Evolutionary conservation across 139 green algal genomes (phyloP).

Genomic region (Ettlia oleoabundans): DNA sequence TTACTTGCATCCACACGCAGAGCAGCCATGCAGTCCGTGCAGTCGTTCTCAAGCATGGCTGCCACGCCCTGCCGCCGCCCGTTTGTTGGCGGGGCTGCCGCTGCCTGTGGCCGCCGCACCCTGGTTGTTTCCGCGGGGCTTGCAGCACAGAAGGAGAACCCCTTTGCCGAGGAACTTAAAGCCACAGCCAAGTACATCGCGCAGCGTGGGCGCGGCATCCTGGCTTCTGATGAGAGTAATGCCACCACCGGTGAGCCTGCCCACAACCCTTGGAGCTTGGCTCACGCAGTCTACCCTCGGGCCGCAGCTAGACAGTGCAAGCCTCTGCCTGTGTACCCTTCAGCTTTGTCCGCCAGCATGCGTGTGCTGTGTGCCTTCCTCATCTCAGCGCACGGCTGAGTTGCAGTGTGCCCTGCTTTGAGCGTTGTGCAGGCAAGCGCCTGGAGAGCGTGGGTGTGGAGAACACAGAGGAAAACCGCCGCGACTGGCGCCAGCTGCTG

Average conservation of each 20-base stretch:
- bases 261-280: not conserved
- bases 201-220: conserved; percentile 49
- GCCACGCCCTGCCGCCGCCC: not conserved
- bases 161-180: conserved; percentile 74
- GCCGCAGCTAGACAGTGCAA: too few species aligned
- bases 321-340: too few species aligned
- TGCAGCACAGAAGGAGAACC: conserved; percentile 48
- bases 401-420: not conserved
- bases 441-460: conserved; percentile 82
- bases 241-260: conserved; percentile 77
- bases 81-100: conserved; percentile 2
- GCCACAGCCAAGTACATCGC: conserved; percentile 78
- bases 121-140: not conserved
- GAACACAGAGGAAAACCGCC: conserved; percentile 87
- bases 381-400: too few species aligned
- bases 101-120: not conserved
- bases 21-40: too few species aligned
- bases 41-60: too few species aligned
- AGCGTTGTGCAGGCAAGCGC: conserved; percentile 67
- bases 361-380: too few species aligned
- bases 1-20: too few species aligned
- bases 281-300: not conserved
- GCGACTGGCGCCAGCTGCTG: conserved; percentile 84
- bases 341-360: not conserved
- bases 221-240: conserved; percentile 88